Base-by-base conservation (phyloP, 2,329 filamentous ascomycete species). In the Colletotrichum liriopes region DNA sequence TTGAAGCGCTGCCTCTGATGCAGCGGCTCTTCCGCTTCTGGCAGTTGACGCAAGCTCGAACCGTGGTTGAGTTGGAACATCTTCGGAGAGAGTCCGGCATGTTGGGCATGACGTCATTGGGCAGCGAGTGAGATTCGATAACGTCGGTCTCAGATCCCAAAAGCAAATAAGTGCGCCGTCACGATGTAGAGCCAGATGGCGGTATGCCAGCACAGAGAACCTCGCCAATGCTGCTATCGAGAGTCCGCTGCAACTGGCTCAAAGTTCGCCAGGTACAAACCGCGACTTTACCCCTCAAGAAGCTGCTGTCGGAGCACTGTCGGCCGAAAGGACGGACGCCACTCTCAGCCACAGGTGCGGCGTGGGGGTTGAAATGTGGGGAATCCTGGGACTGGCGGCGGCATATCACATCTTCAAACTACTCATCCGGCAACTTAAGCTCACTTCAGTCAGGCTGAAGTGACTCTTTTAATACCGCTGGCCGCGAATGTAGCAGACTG, bases 11-110 rank as follows among this genome's bases (percentile, higher is more conserved):
- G 26, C 66, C 66, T 65, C 66, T 69, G 14, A 75, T 70, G 32
- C 74, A 75, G 12, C 73, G 69, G 45, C 73, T 73, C 47, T 75
- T 75, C 12, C 74, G 69, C 47, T 58, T 71, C 45, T 71, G 73
- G 45, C 74, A 75, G 52, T 75, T 75, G 54, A 74, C 73, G 66
- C 74, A 75, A 23, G 74, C 73, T 12, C 74, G 41, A n/a, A 45
- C 52, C 23, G 52, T 58, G 12, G 9, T 37, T 6, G 67, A 32
- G 26, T 41, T 65, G 14, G 67, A 29, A 35, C 60, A 56, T 49
- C 39, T 56, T 4, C 39, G 16, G 20, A 29, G 41, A 8, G 66
- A 26, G 16, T 26, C 7, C 47, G 62, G 49, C 59, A 64, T 68
- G 3, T 11, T 51, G 14, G 63, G 7, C n/a, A 26, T 39, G 51